These are phyloP conservation scores for Prototheca wickerhamii DNA, from an alignment of 163 green algal genomes.

Conservation along the genomic window DNA sequence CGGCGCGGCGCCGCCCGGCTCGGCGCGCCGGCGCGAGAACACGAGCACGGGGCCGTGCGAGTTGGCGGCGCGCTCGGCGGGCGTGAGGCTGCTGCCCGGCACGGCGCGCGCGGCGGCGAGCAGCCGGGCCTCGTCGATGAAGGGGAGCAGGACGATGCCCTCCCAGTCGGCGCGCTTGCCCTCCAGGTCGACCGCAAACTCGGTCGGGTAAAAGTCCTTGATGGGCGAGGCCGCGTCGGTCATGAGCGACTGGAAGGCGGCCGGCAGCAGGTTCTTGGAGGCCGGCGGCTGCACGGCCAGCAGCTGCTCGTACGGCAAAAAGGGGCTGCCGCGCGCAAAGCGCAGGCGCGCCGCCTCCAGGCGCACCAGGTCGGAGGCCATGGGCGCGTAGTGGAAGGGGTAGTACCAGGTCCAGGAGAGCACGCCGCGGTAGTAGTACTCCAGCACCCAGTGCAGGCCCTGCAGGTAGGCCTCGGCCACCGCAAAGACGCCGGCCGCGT, in stretches of 20 bases:
- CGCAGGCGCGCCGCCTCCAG: constrained; percentile 18
- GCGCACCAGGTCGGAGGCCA: constrained; percentile 78
- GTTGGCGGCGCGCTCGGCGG: constrained; percentile 64
- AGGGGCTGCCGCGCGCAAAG: constrained; percentile 80
- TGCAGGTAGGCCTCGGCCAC: constrained; percentile 63
- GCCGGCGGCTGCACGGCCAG: constrained; percentile 75
- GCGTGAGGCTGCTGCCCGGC: constrained; percentile 28
- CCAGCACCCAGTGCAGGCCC: constrained; percentile 79
- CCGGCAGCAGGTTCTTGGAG: constrained; percentile 61
- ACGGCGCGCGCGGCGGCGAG: constrained; percentile 41
- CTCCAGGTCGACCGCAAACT: constrained; percentile 65
- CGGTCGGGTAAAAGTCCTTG: constrained; percentile 87
- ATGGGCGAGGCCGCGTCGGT: constrained; percentile 74
- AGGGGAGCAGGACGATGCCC: constrained; percentile 90
- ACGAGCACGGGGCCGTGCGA: constrained; percentile 59
- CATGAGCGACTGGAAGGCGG: constrained; percentile 3
- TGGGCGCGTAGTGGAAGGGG: constrained; percentile 90
- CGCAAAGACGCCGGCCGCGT: constrained; percentile 7
- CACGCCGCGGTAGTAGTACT: constrained; percentile 86
- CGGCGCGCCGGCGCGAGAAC: no score
- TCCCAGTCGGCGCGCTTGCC: constrained; percentile 52
- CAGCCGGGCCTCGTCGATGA: constrained; percentile 89
- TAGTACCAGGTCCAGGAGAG: constrained; percentile 96
- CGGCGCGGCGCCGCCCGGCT: constrained; percentile 1
- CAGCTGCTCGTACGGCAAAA: constrained; percentile 88